phyloP scores from a whole-genome alignment of 495 filamentous ascomycete genomes.

The Podospora fimiseda region DNA sequence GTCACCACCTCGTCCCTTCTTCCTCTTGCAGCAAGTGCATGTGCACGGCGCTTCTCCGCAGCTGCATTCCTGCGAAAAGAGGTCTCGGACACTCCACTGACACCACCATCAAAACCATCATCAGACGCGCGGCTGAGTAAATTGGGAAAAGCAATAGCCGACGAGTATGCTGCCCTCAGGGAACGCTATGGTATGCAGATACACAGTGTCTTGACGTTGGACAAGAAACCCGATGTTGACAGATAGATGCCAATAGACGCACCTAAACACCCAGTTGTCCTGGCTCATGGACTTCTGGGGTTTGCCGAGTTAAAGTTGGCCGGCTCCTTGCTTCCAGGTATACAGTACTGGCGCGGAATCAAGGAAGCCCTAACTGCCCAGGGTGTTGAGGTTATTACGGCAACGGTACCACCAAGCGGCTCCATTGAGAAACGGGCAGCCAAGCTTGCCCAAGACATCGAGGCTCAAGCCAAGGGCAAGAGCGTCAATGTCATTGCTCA shows the following conservation, averaged over 20 bases:
- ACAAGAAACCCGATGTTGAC: slow-evolving; percentile 1
- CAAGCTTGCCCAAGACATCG: slow-evolving; percentile 59
- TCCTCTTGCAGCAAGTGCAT: too few species aligned
- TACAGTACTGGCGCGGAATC: slow-evolving; percentile 92
- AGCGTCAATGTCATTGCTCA: slow-evolving; percentile 86
- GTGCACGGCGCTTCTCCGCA: background rate
- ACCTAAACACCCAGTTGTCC: slow-evolving; percentile 64
- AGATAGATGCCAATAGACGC: slow-evolving; percentile 40
- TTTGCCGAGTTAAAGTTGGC: slow-evolving; percentile 78
- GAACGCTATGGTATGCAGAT: slow-evolving; percentile 57
- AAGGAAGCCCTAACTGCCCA: slow-evolving; percentile 66
- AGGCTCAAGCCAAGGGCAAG: slow-evolving; percentile 57
- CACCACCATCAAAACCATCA: slow-evolving; percentile 36
- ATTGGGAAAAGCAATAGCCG: slow-evolving; percentile 61
- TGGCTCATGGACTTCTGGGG: slow-evolving; percentile 86
- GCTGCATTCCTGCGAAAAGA: background rate
- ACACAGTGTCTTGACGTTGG: background rate
- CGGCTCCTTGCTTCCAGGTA: slow-evolving; percentile 62
- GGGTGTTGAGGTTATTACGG: slow-evolving; percentile 71
- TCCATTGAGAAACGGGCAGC: slow-evolving; percentile 73
- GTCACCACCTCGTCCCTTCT: too few species aligned
- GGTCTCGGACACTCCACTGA: slow-evolving; percentile 6
- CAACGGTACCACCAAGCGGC: slow-evolving; percentile 70
- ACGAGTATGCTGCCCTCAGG: slow-evolving; percentile 69
- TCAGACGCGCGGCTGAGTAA: slow-evolving; percentile 38